These are phyloP conservation scores for Dryas drummondii DNA, from an alignment of 306 rosid species.

Conservation along the genomic window DNA sequence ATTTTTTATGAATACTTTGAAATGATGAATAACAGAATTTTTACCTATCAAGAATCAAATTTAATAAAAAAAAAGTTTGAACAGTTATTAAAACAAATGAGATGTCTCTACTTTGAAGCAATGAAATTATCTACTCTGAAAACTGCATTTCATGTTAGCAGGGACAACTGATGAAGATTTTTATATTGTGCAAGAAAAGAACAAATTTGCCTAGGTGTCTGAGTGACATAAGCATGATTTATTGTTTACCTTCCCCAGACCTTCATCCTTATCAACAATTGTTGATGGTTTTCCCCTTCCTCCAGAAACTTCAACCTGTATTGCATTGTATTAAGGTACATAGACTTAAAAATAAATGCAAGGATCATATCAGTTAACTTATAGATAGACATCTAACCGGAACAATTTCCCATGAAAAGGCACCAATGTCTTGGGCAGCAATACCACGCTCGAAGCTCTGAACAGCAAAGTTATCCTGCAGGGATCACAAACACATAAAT, in stretches of 20 bases:
- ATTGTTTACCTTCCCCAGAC: constrained; percentile 80
- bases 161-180: background rate
- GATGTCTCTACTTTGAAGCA: background rate
- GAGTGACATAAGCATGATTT: constrained; percentile 6
- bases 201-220: background rate
- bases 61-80: background rate
- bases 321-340: background rate
- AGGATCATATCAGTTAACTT: background rate
- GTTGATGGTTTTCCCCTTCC: constrained; percentile 95
- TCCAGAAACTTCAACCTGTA: constrained; percentile 80
- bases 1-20: background rate
- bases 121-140: background rate
- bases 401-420: constrained; percentile 89
- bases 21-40: background rate
- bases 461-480: constrained; percentile 74
- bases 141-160: background rate
- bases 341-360: background rate
- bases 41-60: background rate
- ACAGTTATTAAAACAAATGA: background rate
- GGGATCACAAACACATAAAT: constrained; percentile 23
- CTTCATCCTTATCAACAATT: constrained; percentile 79
- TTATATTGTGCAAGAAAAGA: background rate
- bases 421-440: constrained; percentile 75
- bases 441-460: constrained; percentile 95
- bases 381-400: constrained; percentile 45